Evolutionary conservation across 2,329 filamentous ascomycete species (phyloP), one percentile per base, ranked within the genome.

Genomic region (Pezicula rhizophila): DNA sequence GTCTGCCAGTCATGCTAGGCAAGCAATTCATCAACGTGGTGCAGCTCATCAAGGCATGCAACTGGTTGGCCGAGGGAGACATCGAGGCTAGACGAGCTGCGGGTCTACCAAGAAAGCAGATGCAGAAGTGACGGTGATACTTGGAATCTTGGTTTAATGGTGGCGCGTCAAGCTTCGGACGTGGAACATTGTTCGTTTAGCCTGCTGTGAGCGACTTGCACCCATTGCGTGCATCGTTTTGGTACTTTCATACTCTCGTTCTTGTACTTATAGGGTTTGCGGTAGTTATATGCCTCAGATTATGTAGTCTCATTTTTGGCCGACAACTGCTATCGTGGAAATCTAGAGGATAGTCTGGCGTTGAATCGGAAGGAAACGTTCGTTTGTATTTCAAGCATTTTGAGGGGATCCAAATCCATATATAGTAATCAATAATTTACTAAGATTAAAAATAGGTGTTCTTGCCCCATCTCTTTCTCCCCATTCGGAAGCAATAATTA

Each of bases 21-120:
- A 99, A 99, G 78, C 93, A 99, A 67, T 77, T 87, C 62, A 89
- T 97, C 76, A 99, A 99, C 63, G 77, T 96, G 45, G 79, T 97
- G 42, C 93, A 99, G 74, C 78, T 99, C 60, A 80, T 95, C 63
- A 95, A 96, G 70, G 93, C 93, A 6, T 91, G 89, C 69, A 83
- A 82, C 64, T 95, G 89, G 84, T 76, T 99, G 35, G 93, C 89
- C 0, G 91, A 97, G 70, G 90, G 90, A n/a, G 93, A 99, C 61
- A 68, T 86, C 33, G 76, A 80, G 60, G 74, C 77, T 52, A 79
- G 89, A 60, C 78, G 67, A 57, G 72, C 69, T 20, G 68, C 67
- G 52, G 81, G 80, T 3, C 63, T 83, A 25, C 75, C 78, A 20
- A 74, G 73, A 57, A 72, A 70, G 65, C 67, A 66, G 54, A 64